phyloP scores from a whole-genome alignment of 768 basidiomycete genomes.

The Dioszegia hungarica region DNA sequence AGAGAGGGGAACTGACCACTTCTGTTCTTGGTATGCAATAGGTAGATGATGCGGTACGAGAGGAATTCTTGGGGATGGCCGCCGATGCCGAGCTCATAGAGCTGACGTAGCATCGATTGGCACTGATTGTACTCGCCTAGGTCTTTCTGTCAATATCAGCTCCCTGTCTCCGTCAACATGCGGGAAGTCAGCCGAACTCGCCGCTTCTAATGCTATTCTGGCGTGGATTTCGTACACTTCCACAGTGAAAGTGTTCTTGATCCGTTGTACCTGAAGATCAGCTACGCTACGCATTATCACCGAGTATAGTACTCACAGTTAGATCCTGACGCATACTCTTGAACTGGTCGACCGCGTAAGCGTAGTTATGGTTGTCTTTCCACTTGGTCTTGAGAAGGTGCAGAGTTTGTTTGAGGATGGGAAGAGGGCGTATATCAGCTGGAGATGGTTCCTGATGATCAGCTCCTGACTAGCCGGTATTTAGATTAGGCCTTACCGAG shows the following conservation, averaged over 20 bases:
- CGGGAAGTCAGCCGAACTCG: slow-evolving; percentile 51
- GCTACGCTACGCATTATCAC: not conserved
- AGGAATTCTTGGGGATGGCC: slow-evolving; percentile 94
- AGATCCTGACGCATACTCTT: slow-evolving; percentile 96
- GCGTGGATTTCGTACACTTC: slow-evolving; percentile 98
- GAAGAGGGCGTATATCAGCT: slow-evolving; percentile 83
- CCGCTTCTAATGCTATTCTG: slow-evolving; percentile 89
- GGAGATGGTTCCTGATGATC: slow-evolving; percentile 77
- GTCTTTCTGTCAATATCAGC: slow-evolving; percentile 62
- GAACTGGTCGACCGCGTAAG: slow-evolving; percentile 96
- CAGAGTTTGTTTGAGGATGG: slow-evolving; percentile 77
- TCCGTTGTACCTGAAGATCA: slow-evolving; percentile 96
- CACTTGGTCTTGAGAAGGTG: slow-evolving; percentile 80
- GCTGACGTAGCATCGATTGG: slow-evolving; percentile 77
- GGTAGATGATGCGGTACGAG: slow-evolving; percentile 93
- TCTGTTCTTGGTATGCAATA: slow-evolving; percentile 86
- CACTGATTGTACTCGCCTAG: slow-evolving; percentile 99
- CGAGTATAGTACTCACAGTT: slow-evolving; percentile 63
- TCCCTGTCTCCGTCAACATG: not conserved
- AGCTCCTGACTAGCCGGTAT: not conserved
- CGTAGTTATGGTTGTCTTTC: slow-evolving; percentile 61
- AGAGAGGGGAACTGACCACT: slow-evolving; percentile 61
- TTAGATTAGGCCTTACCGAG: slow-evolving; percentile 55
- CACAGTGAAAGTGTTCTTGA: slow-evolving; percentile 97
- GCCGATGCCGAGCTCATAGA: slow-evolving; percentile 89